Percentiles rank a stretch among this genome's conserved stretches.
Conservation (phyloP, 1,284 basidiomycete species). For the Rhodotorula sp. region DNA sequence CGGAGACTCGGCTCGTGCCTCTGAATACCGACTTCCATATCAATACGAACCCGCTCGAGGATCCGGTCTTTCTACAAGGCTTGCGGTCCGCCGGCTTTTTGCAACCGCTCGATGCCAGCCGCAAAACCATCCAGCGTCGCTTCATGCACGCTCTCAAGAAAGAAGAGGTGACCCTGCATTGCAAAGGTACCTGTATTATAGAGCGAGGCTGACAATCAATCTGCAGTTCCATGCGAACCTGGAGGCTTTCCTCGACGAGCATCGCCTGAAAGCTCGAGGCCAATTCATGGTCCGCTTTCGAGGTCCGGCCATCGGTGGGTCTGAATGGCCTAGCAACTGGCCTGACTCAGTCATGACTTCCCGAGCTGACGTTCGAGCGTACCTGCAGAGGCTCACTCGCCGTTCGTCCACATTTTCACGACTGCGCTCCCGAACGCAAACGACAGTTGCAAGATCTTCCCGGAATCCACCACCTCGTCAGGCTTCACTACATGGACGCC, state of each 20-base stretch:
- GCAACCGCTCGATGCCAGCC: slow-evolving; percentile 22
- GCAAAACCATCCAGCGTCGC: slow-evolving; percentile 28
- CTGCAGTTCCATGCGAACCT: slow-evolving; percentile 25
- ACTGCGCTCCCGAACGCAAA: slow-evolving; percentile 2
- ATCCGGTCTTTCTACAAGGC: not conserved
- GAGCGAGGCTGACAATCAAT: no score
- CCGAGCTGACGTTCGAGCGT: not conserved
- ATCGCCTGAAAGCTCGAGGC: slow-evolving; percentile 12
- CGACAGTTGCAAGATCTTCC: slow-evolving; percentile 4
- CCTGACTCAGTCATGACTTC: not conserved
- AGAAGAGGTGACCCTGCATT: not conserved
- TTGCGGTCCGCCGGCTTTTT: slow-evolving; percentile 18
- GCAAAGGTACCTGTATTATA: no score
- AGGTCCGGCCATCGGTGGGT: slow-evolving; percentile 9
- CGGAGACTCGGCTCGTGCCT: slow-evolving; percentile 6
- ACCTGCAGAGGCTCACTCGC: slow-evolving; percentile 23
- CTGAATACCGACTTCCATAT: not conserved
- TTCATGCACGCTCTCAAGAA: slow-evolving; percentile 27
- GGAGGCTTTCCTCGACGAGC: slow-evolving; percentile 19
- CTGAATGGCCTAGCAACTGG: not conserved
- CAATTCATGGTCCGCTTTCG: slow-evolving; percentile 37
- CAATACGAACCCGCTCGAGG: slow-evolving; percentile 11
- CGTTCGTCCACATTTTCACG: slow-evolving; percentile 24
- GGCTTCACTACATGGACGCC: slow-evolving; percentile 11
- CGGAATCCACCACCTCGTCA: not conserved